Evolutionary conservation across 176 grass and related monocot genomes (phyloP).

Genomic region (Eleusine indica): DNA sequence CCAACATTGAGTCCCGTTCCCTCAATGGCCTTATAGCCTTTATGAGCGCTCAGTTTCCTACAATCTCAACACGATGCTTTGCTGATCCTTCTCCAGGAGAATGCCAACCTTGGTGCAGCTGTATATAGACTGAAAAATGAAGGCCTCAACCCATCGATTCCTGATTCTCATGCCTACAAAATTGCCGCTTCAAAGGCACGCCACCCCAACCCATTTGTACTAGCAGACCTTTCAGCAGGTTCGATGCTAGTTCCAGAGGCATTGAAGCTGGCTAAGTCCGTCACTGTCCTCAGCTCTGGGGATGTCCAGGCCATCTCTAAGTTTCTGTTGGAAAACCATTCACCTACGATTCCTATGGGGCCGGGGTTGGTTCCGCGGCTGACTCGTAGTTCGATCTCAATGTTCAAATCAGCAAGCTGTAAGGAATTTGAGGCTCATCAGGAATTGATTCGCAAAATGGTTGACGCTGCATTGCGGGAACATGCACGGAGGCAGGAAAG

Average conservation of each 20-base stretch:
- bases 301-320: neutral
- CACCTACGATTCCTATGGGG: neutral
- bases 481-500: neutral
- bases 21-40: neutral
- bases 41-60: too few species aligned
- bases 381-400: neutral
- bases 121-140: too few species aligned
- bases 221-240: neutral
- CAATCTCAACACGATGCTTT: too few species aligned
- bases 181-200: too few species aligned
- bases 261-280: too few species aligned
- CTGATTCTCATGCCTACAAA: too few species aligned
- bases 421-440: neutral
- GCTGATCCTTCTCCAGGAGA: too few species aligned
- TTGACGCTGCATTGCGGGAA: neutral
- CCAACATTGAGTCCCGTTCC: neutral
- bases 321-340: neutral
- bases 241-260: neutral
- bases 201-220: too few species aligned
- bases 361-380: neutral
- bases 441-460: neutral
- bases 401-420: neutral
- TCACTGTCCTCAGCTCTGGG: neutral
- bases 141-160: too few species aligned
- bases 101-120: too few species aligned